A percentile compares a stretch with the other conserved stretches of the same genome.
Evolutionary conservation across 2,329 filamentous ascomycete species (phyloP).

Genomic region (Rutstroemia sp.): DNA sequence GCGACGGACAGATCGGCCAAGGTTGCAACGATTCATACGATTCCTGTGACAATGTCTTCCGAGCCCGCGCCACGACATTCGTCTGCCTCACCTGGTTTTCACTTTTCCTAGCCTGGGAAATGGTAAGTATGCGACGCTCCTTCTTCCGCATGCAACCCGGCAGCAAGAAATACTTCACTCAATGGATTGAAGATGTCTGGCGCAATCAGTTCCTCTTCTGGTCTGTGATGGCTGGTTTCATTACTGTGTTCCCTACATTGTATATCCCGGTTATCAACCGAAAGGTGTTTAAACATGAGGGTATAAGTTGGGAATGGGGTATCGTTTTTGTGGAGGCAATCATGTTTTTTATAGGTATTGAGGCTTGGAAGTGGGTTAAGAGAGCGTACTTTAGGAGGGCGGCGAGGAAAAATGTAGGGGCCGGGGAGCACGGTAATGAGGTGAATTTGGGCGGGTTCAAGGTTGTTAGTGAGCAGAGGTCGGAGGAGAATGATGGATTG

Average conservation of each 20-base stretch:
- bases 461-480: constrained; percentile 27
- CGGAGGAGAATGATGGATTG: neutral
- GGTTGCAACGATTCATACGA: constrained; percentile 53
- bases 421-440: neutral
- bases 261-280: constrained; percentile 65
- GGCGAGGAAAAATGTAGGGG: neutral
- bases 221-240: constrained; percentile 49
- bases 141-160: constrained; percentile 69
- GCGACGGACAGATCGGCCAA: constrained; percentile 45
- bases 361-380: constrained; percentile 63
- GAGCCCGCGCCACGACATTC: constrained; percentile 66
- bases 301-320: constrained; percentile 63
- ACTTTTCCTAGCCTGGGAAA: constrained; percentile 72
- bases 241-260: constrained; percentile 50
- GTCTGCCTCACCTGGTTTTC: constrained; percentile 70
- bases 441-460: constrained; percentile 30
- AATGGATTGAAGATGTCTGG: constrained; percentile 63
- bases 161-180: constrained; percentile 51
- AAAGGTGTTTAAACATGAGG: constrained; percentile 56
- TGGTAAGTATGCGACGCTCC: constrained; percentile 62
- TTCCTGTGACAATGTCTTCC: constrained; percentile 57
- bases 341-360: constrained; percentile 57
- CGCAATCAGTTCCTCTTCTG: constrained; percentile 66
- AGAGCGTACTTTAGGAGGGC: constrained; percentile 28
- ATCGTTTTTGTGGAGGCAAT: constrained; percentile 54